Evolutionary conservation across 1,284 basidiomycete species (phyloP), one percentile per base, ranked within the genome.

Genomic region (Ganoderma boninense): DNA sequence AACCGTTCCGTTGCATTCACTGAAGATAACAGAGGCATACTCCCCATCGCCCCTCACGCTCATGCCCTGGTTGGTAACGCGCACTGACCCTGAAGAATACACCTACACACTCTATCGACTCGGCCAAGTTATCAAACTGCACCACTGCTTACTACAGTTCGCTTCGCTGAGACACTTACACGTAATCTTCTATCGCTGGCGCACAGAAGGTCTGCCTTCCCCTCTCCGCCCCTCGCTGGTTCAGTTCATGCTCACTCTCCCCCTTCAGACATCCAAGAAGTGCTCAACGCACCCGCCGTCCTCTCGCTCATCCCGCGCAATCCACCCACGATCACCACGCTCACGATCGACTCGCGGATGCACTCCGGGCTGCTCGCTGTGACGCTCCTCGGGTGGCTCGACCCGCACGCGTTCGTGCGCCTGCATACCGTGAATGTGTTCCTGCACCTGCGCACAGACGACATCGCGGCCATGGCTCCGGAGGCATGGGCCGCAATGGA

Each of bases 11-110:
- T 32, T 74, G 56, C 73, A 38, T n/a, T 56, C 68, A 29, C 67
- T 74, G 20, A 74, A 74, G 62, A 44, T 74, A 35, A 69, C 69
- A 4, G 73, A 74, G 62, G 70, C 73, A 16, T 74, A 71, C 69
- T 62, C 73, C n/a, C 69, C 73, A 0, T 69, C 73, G 2, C 73
- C 73, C 0, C 67, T 71, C 6, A 74, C 73, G 0, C 44, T 74
- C 16, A 72, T 70, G 69, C 73, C 73, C 1, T 74, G 73, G 73
- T 60, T 74, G 6, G 65, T 70, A 20, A 52, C 54, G 10, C 69
- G 70, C 66, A 60, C 57, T 54, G 54, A 70, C 16, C 69, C 73
- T 14, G 65, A 72, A 49, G 66, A 66, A 26, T 67, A 70, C 60
- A 66, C 66, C 13, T 74, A 72, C 29, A 70, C 70, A 5, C 65